Percentiles rank a stretch among this genome's conserved stretches.
phyloP scores from a whole-genome alignment of 805 yeast genomes.

The Komagataella kurtzmanii region DNA sequence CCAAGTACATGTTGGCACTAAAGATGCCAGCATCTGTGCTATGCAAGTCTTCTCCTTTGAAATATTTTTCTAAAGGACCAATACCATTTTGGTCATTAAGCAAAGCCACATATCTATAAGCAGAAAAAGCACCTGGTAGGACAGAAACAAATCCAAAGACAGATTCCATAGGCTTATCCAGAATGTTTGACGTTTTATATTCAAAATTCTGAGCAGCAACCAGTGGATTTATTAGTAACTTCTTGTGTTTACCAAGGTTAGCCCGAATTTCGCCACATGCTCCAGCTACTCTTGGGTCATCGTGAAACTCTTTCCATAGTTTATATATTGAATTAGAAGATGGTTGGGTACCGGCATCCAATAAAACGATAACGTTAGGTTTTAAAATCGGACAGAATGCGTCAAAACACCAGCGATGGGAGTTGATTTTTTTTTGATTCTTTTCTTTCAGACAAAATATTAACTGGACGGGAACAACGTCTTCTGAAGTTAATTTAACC shows the following conservation, averaged over 20 bases:
- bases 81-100: constrained; percentile 34
- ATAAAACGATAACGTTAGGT: constrained; percentile 71
- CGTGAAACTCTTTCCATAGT: constrained; percentile 75
- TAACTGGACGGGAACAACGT: constrained; percentile 72
- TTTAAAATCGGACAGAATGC: constrained; percentile 75
- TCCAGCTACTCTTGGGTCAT: constrained; percentile 77
- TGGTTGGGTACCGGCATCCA: constrained; percentile 95
- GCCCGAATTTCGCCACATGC: constrained; percentile 97
- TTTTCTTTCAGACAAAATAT: constrained; percentile 83
- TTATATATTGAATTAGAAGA: constrained; percentile 73
- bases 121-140: constrained; percentile 94
- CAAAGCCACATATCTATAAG: constrained; percentile 77
- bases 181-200: constrained; percentile 86
- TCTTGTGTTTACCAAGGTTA: constrained; percentile 45
- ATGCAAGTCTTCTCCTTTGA: constrained; percentile 81
- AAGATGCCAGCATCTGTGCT: constrained; percentile 67
- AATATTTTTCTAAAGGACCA: constrained; percentile 80
- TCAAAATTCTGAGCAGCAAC: constrained; percentile 97
- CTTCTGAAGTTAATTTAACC: constrained; percentile 55
- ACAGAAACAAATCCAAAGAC: constrained; percentile 91
- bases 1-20: constrained; percentile 92
- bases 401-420: constrained; percentile 95
- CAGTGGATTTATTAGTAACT: constrained; percentile 59
- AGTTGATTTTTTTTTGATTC: constrained; percentile 81
- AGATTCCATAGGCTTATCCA: constrained; percentile 93